These are phyloP conservation scores for Penicillium expansum DNA, from an alignment of 2,329 filamentous ascomycete species.

Conservation along the genomic window DNA sequence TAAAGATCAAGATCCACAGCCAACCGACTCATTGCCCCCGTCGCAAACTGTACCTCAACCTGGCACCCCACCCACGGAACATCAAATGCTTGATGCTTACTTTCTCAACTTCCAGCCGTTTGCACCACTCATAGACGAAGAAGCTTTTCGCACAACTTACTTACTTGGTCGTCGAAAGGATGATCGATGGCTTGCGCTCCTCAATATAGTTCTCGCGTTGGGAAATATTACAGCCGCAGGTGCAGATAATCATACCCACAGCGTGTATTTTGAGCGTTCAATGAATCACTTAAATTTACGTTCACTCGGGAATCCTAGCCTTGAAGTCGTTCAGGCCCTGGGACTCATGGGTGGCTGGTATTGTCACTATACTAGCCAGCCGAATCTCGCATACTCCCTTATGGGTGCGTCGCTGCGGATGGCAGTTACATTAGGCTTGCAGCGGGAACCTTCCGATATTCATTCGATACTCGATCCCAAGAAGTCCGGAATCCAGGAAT, in stretches of 20 bases:
- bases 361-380: slow-evolving; percentile 70
- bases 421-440: slow-evolving; percentile 67
- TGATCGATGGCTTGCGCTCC: slow-evolving; percentile 64
- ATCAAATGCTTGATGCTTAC: slow-evolving; percentile 67
- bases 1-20: slow-evolving; percentile 3
- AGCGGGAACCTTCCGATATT: slow-evolving; percentile 56
- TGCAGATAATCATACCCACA: slow-evolving; percentile 59
- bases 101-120: slow-evolving; percentile 69
- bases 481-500: slow-evolving; percentile 54
- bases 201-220: slow-evolving; percentile 73
- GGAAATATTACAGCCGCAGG: slow-evolving; percentile 66
- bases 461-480: slow-evolving; percentile 30
- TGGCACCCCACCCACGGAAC: slow-evolving; percentile 53
- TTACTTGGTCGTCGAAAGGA: slow-evolving; percentile 61
- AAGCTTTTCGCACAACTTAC: slow-evolving; percentile 62
- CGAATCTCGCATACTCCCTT: slow-evolving; percentile 70
- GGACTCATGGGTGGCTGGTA: slow-evolving; percentile 71
- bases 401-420: slow-evolving; percentile 69
- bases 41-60: background rate
- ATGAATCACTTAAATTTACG: slow-evolving; percentile 64
- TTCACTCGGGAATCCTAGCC: slow-evolving; percentile 63
- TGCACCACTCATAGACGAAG: slow-evolving; percentile 68
- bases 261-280: slow-evolving; percentile 65
- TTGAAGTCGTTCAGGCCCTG: slow-evolving; percentile 69
- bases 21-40: slow-evolving; percentile 27